Percentiles rank a stretch among this genome's conserved stretches.
Conservation (phyloP, 2,329 filamentous ascomycete genomes). For the Aspergillus sp. region DNA sequence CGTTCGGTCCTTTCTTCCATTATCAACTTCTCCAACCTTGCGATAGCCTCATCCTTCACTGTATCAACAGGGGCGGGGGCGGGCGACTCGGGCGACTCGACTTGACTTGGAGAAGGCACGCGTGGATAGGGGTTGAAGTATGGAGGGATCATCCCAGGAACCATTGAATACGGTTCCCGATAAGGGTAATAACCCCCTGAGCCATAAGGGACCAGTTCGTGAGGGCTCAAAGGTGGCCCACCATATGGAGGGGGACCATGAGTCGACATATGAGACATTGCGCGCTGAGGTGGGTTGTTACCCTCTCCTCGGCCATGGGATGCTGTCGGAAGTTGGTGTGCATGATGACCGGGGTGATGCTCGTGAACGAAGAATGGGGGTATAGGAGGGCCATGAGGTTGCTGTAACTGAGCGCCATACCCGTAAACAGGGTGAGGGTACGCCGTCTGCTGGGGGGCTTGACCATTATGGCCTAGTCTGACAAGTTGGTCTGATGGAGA, state of each 20-base stretch:
- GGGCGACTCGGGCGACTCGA: constrained; percentile 30
- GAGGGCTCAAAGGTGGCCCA: constrained; percentile 33
- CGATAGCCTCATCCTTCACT: constrained; percentile 58
- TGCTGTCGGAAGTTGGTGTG: constrained; percentile 23
- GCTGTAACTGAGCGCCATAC: constrained; percentile 32
- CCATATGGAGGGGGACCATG: constrained; percentile 33
- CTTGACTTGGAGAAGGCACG: constrained; percentile 34
- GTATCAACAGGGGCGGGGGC: constrained; percentile 49
- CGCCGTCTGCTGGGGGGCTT: constrained; percentile 23
- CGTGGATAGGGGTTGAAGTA: constrained; percentile 41
- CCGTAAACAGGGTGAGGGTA: constrained; percentile 33
- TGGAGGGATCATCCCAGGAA: constrained; percentile 37
- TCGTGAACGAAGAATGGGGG: constrained; percentile 33
- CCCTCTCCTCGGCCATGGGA: constrained; percentile 31
- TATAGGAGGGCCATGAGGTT: constrained; percentile 27
- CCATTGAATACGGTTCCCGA: constrained; percentile 37
- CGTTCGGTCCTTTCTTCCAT: constrained; percentile 46
- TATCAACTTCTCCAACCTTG: constrained; percentile 62
- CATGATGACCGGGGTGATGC: constrained; percentile 30
- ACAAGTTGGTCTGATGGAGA: constrained; percentile 37
- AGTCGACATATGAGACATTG: constrained; percentile 29
- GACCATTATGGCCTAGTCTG: constrained; percentile 31
- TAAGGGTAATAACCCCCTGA: constrained; percentile 37
- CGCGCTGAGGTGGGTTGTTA: constrained; percentile 34
- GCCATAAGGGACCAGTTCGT: constrained; percentile 44